These are phyloP conservation scores for Leishmania amazonensis DNA, from an alignment of 208 protist species.

Conservation along the genomic window DNA sequence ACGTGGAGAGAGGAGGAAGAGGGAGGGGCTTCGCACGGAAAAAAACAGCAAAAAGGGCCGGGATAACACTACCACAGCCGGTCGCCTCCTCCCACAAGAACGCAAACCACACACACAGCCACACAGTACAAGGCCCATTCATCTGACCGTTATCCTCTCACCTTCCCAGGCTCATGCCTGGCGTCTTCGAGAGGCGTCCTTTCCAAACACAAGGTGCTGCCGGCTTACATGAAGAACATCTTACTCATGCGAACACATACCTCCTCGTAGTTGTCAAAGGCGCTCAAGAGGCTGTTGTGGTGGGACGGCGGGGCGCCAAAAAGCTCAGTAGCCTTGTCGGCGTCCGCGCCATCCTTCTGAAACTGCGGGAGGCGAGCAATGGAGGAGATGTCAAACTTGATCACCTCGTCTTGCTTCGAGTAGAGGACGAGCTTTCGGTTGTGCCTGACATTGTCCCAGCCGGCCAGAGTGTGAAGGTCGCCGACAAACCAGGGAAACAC, in stretches of 20 bases:
- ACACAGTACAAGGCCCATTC: not conserved
- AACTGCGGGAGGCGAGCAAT: constrained; percentile 52
- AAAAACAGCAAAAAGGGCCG: not conserved
- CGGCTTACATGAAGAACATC: constrained; percentile 5
- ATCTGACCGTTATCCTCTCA: not conserved
- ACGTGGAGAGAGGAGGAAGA: not conserved
- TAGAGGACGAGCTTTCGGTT: constrained; percentile 73
- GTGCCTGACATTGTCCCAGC: constrained; percentile 37
- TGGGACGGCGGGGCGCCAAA: constrained; percentile 20
- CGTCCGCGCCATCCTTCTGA: constrained; percentile 21
- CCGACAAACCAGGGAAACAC: constrained; percentile 46
- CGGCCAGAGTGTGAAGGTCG: constrained; percentile 54
- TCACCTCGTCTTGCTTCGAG: constrained; percentile 71
- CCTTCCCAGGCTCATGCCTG: not conserved
- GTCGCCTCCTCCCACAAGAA: not conserved
- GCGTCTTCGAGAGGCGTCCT: not conserved
- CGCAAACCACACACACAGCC: not conserved
- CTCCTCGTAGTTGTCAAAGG: constrained; percentile 25
- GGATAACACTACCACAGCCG: no score
- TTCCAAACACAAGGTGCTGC: not conserved
- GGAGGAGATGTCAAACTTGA: constrained; percentile 49
- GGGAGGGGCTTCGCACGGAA: not conserved
- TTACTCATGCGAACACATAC: constrained; percentile 22
- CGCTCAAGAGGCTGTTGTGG: constrained; percentile 31
- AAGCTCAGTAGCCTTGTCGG: constrained; percentile 46